These are phyloP conservation scores for Aspergillus ustus DNA, from an alignment of 2,329 filamentous ascomycete species.

Conservation along the genomic window DNA sequence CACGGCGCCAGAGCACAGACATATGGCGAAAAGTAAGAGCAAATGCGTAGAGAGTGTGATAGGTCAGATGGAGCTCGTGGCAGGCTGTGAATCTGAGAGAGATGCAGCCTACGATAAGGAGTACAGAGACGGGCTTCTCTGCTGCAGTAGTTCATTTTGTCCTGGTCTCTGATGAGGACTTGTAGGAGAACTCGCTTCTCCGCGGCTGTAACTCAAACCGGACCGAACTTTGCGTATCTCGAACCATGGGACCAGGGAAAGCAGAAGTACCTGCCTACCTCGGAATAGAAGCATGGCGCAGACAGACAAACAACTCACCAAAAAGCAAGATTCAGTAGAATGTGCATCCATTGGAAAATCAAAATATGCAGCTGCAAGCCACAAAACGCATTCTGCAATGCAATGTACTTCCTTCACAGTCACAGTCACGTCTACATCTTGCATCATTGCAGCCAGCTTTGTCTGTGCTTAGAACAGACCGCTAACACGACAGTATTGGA, in stretches of 20 bases:
- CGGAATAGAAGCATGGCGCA: background rate
- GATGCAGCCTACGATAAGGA: background rate
- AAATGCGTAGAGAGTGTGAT: background rate
- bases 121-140: background rate
- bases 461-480: background rate
- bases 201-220: background rate
- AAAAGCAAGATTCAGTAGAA: constrained; percentile 1
- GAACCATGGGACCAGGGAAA: background rate
- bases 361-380: constrained; percentile 10
- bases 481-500: background rate
- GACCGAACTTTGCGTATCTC: background rate
- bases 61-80: background rate
- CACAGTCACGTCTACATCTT: constrained; percentile 8
- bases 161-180: background rate
- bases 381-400: constrained; percentile 12
- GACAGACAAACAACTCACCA: background rate
- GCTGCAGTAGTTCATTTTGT: background rate
- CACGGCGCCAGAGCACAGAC: background rate
- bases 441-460: constrained; percentile 1
- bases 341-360: background rate
- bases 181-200: background rate
- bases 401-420: constrained; percentile 4
- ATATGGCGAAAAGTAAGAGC: background rate
- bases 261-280: background rate
- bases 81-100: background rate